Evolutionary conservation across 352 stramenopile species (phyloP).

Genomic region (Phytophthora multivora): DNA sequence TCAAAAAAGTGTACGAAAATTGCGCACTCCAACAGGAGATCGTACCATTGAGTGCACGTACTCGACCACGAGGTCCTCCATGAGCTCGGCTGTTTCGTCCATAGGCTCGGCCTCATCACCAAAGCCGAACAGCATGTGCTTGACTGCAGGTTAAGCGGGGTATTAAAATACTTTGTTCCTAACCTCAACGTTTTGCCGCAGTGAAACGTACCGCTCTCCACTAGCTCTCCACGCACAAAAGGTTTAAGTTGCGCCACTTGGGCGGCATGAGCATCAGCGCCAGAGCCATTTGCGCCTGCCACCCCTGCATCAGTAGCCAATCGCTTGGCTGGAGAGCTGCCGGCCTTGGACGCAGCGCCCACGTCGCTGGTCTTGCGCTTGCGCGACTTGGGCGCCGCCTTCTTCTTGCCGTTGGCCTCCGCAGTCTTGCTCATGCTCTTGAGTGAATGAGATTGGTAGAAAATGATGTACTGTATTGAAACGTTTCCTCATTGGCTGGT

Average conservation of each 20-base stretch:
- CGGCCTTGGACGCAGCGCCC: slow-evolving; percentile 34
- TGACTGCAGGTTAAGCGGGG: slow-evolving; percentile 50
- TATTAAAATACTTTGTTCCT: slow-evolving; percentile 10
- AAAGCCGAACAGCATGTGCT: slow-evolving; percentile 91
- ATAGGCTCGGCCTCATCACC: slow-evolving; percentile 74
- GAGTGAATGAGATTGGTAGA: background rate
- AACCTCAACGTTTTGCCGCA: background rate
- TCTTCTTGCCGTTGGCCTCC: slow-evolving; percentile 62
- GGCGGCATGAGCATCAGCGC: slow-evolving; percentile 10
- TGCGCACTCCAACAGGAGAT: background rate
- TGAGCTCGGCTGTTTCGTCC: slow-evolving; percentile 77
- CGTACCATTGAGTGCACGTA: slow-evolving; percentile 84
- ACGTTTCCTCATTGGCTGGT: background rate
- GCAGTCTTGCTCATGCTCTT: slow-evolving; percentile 42
- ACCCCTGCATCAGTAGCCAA: slow-evolving; percentile 12
- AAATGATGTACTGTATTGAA: background rate
- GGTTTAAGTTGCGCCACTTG: slow-evolving; percentile 60
- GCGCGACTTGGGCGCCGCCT: slow-evolving; percentile 63
- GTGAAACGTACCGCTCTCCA: slow-evolving; percentile 77
- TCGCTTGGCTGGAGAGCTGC: slow-evolving; percentile 42
- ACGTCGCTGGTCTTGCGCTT: slow-evolving; percentile 82
- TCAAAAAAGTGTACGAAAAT: too few relatives aligned
- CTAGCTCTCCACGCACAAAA: slow-evolving; percentile 76
- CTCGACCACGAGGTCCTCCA: slow-evolving; percentile 88
- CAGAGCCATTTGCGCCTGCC: slow-evolving; percentile 3